These are phyloP conservation scores for Daldinia concentrica DNA, from an alignment of 495 filamentous ascomycete genomes.

Conservation along the genomic window DNA sequence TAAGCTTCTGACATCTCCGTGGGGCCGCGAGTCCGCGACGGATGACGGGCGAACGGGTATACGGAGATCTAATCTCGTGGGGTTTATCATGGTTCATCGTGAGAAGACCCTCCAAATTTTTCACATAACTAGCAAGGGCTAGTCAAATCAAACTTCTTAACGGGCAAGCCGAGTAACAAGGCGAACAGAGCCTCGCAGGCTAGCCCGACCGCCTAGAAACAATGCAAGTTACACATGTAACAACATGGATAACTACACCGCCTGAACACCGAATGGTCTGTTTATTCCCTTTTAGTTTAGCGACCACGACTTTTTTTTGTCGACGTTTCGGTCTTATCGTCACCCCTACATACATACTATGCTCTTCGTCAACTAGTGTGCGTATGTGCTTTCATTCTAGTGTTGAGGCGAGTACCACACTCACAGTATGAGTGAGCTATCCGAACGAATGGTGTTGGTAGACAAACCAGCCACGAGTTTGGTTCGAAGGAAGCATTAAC, in stretches of 20 bases:
- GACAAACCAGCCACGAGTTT: slow-evolving; percentile 8
- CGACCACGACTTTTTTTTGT: background rate
- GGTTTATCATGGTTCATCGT: slow-evolving; percentile 25
- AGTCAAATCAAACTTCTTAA: background rate
- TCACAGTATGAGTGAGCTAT: slow-evolving; percentile 11
- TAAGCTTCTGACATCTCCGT: slow-evolving; percentile 31
- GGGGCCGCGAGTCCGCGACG: slow-evolving; percentile 29
- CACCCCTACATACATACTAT: slow-evolving; percentile 8
- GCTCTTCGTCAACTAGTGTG: background rate
- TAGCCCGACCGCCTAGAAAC: slow-evolving; percentile 6
- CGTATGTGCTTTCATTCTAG: background rate
- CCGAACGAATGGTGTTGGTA: slow-evolving; percentile 7
- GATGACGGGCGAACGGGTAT: slow-evolving; percentile 18
- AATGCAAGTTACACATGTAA: slow-evolving; percentile 22
- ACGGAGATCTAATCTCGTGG: slow-evolving; percentile 35
- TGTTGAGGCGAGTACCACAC: slow-evolving; percentile 13
- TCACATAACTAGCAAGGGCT: slow-evolving; percentile 15
- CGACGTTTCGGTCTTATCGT: slow-evolving; percentile 6
- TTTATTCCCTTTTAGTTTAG: slow-evolving; percentile 4
- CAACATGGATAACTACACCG: slow-evolving; percentile 10
- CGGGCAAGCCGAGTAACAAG: slow-evolving; percentile 3
- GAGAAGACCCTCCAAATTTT: background rate
- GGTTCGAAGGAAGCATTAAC: slow-evolving; percentile 34
- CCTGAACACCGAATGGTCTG: slow-evolving; percentile 2
- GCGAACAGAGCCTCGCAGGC: slow-evolving; percentile 10